These are phyloP conservation scores for Fusarium torreyae DNA, from an alignment of 2,329 filamentous ascomycete species.

Conservation along the genomic window DNA sequence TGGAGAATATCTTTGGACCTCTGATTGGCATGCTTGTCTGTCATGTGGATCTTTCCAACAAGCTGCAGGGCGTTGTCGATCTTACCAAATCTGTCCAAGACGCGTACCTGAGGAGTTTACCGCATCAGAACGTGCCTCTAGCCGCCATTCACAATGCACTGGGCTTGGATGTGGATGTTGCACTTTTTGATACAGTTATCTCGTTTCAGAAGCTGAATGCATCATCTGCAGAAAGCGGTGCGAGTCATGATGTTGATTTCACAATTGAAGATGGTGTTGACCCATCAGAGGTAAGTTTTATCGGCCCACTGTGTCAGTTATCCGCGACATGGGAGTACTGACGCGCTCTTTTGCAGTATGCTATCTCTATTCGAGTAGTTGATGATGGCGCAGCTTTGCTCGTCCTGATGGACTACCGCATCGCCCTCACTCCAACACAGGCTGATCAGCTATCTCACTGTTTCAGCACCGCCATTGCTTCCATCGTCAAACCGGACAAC, in stretches of 20 bases:
- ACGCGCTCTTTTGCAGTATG: background rate
- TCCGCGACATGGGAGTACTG: background rate
- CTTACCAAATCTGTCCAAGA: constrained; percentile 7
- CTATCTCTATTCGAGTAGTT: constrained; percentile 18
- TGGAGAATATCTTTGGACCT: constrained; percentile 10
- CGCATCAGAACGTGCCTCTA: constrained; percentile 15
- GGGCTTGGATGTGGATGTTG: background rate
- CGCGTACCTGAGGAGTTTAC: constrained; percentile 2
- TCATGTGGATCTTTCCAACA: constrained; percentile 17
- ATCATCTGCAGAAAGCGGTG: background rate
- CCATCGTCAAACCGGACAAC: background rate
- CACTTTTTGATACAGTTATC: constrained; percentile 16
- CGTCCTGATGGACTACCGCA: constrained; percentile 20
- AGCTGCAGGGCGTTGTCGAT: constrained; percentile 9
- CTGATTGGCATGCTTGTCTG: constrained; percentile 18
- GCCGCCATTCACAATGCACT: constrained; percentile 13
- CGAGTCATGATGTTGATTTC: constrained; percentile 5
- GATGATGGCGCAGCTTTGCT: constrained; percentile 7
- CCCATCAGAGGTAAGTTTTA: constrained; percentile 12
- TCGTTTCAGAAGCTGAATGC: constrained; percentile 18
- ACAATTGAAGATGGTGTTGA: constrained; percentile 15
- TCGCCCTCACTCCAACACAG: background rate
- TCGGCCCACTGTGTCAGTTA: too few species aligned
- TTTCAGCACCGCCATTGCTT: constrained; percentile 20
- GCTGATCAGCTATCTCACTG: constrained; percentile 12